Evolutionary conservation across 1,139 yeast species (phyloP).

Genomic region (Diutina catenulata): DNA sequence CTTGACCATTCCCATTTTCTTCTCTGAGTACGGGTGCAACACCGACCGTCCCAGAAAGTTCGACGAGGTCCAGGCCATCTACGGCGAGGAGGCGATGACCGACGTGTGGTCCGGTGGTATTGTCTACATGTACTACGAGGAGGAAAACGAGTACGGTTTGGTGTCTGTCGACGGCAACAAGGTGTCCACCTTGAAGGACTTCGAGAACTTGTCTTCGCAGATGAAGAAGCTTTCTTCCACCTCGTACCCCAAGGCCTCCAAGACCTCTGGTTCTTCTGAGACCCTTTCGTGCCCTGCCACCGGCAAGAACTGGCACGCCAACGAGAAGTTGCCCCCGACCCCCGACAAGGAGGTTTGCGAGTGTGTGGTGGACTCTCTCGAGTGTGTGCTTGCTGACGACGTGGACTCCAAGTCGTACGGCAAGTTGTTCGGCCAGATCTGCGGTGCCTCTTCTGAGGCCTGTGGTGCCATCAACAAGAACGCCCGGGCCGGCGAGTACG

Average conservation of each 20-base stretch:
- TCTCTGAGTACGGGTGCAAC: conserved; percentile 93
- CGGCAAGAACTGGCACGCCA: conserved; percentile 41
- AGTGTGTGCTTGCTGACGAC: conserved; percentile 36
- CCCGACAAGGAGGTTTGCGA: conserved; percentile 51
- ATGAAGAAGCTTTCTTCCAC: conserved; percentile 33
- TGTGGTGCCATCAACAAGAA: conserved; percentile 45
- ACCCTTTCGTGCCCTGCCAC: conserved; percentile 33
- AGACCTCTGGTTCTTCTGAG: conserved; percentile 17
- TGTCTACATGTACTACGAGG: conserved; percentile 66
- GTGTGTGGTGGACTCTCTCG: conserved; percentile 37
- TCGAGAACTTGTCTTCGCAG: conserved; percentile 42
- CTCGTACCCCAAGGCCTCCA: conserved; percentile 15
- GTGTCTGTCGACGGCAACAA: conserved; percentile 30
- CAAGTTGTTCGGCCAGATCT: conserved; percentile 41
- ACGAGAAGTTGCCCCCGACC: conserved; percentile 50
- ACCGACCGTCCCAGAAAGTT: conserved; percentile 50
- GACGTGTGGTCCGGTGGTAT: conserved; percentile 85
- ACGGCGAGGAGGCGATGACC: conserved; percentile 28
- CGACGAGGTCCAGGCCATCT: conserved; percentile 50
- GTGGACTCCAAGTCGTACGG: conserved; percentile 31
- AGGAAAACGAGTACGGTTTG: conserved; percentile 62
- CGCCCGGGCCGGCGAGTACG: conserved; percentile 47
- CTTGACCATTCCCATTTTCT: conserved; percentile 68
- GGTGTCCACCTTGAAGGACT: conserved; percentile 38
- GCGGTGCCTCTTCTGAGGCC: conserved; percentile 26